phyloP scores from a whole-genome alignment of 2,329 filamentous ascomycete genomes.

The Ceratocystis lukuohia region DNA sequence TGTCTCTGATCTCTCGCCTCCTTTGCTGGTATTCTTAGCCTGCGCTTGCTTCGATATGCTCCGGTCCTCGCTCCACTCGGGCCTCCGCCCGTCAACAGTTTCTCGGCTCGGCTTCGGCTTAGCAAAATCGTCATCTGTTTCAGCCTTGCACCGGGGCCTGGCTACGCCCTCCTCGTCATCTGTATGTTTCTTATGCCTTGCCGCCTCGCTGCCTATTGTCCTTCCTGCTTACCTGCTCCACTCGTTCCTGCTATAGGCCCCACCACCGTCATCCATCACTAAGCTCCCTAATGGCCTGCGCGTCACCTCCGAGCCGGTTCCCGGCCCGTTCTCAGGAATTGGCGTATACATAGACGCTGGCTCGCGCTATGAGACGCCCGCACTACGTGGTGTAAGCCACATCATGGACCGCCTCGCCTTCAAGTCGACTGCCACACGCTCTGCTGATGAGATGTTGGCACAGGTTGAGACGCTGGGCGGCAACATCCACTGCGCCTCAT shows the following conservation, averaged over 20 bases:
- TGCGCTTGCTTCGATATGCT: not conserved
- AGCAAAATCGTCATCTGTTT: not conserved
- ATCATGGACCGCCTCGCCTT: conserved; percentile 93
- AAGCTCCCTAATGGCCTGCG: conserved; percentile 84
- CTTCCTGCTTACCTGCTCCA: not conserved
- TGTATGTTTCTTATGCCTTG: conserved; percentile 4
- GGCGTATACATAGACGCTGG: conserved; percentile 94
- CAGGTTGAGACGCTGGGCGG: conserved; percentile 77
- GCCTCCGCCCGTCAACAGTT: conserved; percentile 16
- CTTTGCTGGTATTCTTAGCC: not conserved
- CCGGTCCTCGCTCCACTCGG: conserved; percentile 9
- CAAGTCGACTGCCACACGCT: conserved; percentile 64
- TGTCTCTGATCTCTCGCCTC: not conserved
- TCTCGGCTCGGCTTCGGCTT: not conserved
- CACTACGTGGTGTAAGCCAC: conserved; percentile 79
- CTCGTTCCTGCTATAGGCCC: conserved; percentile 35
- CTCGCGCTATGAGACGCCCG: conserved; percentile 80
- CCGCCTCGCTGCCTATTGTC: not conserved
- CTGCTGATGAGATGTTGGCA: conserved; percentile 76
- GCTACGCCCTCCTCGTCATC: conserved; percentile 6
- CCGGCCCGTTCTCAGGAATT: conserved; percentile 86
- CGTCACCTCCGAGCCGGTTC: conserved; percentile 86
- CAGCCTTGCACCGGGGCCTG: conserved; percentile 2
- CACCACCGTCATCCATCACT: conserved; percentile 77
- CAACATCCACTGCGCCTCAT: conserved; percentile 94